A percentile compares a stretch with the other conserved stretches of the same genome.
These are phyloP conservation scores for Phycomyces nitens DNA, from an alignment of 192 early-diverging fungal genomes.

Conservation along the genomic window DNA sequence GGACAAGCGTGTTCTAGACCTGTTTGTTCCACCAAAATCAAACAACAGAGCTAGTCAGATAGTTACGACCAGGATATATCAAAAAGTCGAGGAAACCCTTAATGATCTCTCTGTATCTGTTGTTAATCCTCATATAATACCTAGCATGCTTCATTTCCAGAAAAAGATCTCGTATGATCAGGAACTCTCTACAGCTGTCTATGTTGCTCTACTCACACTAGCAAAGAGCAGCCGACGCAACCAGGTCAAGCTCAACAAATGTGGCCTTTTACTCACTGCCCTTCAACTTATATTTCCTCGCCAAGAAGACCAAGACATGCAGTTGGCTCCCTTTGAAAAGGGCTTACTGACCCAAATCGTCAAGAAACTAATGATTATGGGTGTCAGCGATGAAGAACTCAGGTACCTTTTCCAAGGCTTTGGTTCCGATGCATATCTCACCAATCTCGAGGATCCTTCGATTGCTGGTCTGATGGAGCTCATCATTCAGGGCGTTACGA, in stretches of 20 bases:
- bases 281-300: conserved; percentile 36
- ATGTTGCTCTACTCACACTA: conserved; percentile 39
- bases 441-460: conserved; percentile 28
- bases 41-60: background rate
- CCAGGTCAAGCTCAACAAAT: conserved; percentile 52
- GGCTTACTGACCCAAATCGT: conserved; percentile 38
- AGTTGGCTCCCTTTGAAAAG: conserved; percentile 9
- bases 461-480: conserved; percentile 42
- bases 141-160: conserved; percentile 34
- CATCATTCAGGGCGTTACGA: conserved; percentile 47
- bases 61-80: background rate
- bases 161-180: conserved; percentile 11
- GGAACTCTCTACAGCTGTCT: conserved; percentile 27
- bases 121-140: conserved; percentile 34
- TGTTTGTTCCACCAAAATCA: conserved; percentile 37
- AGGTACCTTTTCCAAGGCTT: conserved; percentile 55
- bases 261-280: conserved; percentile 42
- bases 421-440: conserved; percentile 1
- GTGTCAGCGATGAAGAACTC: conserved; percentile 50
- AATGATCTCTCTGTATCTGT: conserved; percentile 11
- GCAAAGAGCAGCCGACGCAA: conserved; percentile 49
- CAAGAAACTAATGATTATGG: conserved; percentile 53
- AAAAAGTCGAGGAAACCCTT: conserved; percentile 14
- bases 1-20: conserved; percentile 38
- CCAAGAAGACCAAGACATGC: background rate